Evolutionary conservation across 2,329 filamentous ascomycete species (phyloP).

Genomic region (Diplocarpon mali): DNA sequence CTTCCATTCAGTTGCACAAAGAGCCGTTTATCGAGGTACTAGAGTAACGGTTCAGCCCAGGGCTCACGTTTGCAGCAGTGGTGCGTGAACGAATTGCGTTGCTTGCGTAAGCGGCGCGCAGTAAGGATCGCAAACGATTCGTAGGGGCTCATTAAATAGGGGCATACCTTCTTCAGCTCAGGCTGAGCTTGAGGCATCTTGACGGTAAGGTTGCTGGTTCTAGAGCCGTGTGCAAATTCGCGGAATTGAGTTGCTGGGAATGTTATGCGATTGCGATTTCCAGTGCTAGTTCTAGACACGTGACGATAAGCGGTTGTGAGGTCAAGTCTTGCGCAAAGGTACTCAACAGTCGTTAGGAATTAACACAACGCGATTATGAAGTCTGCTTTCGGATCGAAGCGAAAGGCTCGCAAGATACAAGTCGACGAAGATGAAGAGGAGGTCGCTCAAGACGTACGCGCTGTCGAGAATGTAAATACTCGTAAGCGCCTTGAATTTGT

Average conservation of each 20-base stretch:
- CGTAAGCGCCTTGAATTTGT: constrained; percentile 18
- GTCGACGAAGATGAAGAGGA: constrained; percentile 58
- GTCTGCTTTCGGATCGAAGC: constrained; percentile 39
- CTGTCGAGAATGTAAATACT: constrained; percentile 12
- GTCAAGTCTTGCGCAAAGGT: neutral
- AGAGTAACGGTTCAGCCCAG: constrained; percentile 19
- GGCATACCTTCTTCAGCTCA: constrained; percentile 87
- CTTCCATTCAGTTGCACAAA: constrained; percentile 97
- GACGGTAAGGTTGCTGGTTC: constrained; percentile 11
- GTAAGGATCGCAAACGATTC: constrained; percentile 1
- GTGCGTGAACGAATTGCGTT: constrained; percentile 1
- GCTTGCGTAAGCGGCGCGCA: constrained; percentile 9
- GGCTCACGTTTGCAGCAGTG: constrained; percentile 41
- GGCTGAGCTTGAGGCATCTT: constrained; percentile 96
- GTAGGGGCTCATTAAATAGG: constrained; percentile 5
- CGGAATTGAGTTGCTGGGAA: neutral
- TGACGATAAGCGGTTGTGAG: constrained; percentile 4
- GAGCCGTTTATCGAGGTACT: constrained; percentile 99
- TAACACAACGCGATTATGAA: constrained; percentile 18
- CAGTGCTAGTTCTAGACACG: constrained; percentile 4
- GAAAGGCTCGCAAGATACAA: constrained; percentile 69
- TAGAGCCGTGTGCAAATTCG: neutral
- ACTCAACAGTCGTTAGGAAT: too few relatives aligned
- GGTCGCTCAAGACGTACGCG: constrained; percentile 18
- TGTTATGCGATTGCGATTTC: neutral